Evolutionary conservation across 192 early-diverging fungal genomes (phyloP), one percentile per base, ranked within the genome.

Genomic region (Linnemannia exigua): DNA sequence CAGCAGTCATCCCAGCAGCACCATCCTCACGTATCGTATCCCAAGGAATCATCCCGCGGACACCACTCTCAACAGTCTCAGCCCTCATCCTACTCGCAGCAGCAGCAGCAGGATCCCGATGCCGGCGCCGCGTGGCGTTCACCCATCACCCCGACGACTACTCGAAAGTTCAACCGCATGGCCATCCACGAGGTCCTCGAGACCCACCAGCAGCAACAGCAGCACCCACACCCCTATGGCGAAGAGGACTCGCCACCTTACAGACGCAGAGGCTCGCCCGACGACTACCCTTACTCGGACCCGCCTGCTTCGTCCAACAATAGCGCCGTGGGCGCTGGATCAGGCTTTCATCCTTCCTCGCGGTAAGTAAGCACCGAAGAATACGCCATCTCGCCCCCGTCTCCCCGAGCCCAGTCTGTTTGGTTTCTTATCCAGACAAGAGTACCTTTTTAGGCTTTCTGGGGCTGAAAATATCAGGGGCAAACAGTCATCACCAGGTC

Each of bases 151-250:
- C 84, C 84, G 1, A 86, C 84, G 0, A 86, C 84, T 0, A 86
- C 84, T 3, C 51, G 46, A 61, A 79, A 79, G 70, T 86, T 86
- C 54, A 86, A 86, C 35, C 67, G 75, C 48, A 86, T 86, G 84
- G 84, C 84, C 41, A 86, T 86, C 61, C 84, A 86, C 22, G 84
- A 79, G 58, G 84, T 86, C 11, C 74, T 86, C 17, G 84, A 86
- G 31, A 69, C 61, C 48, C 71, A 79, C 36, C 78, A 73, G 28
- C 74, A 75, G 19, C 79, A 73, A 37, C 79, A 74, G 36, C 74
- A 75, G 5, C 74, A 81, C 2, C 58, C 58, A 11, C 74, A 82
- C 31, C 70, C 70, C 7, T 83, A 83, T 46, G 81, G 81, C 3
- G 81, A 83, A 35, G 81, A 83, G 33, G 81, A 83, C 38, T 83